Evolutionary conservation across 805 yeast genomes (phyloP).

Genomic region (Pichia rugopelliculosa): DNA sequence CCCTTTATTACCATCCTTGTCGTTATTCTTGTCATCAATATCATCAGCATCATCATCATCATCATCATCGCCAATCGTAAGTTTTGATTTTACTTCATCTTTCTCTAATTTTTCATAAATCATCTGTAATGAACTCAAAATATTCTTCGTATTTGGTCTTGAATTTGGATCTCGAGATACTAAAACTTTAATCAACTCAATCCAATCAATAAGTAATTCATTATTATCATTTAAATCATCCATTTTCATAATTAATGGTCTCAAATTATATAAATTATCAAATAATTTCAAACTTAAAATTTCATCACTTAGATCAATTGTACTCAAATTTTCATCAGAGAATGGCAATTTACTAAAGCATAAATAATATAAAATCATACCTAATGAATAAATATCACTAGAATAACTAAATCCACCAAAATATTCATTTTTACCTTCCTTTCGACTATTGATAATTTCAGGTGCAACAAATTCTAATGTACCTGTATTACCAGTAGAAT

Average conservation of each 20-base stretch:
- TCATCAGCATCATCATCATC: conserved; percentile 9
- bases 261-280: conserved; percentile 14
- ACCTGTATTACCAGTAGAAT: conserved; percentile 75
- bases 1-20: not conserved
- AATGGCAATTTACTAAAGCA: conserved; percentile 71
- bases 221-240: not conserved
- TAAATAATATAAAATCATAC: conserved; percentile 71
- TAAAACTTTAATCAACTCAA: conserved; percentile 22
- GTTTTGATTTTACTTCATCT: not conserved
- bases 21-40: not conserved
- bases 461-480: conserved; percentile 88
- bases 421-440: conserved; percentile 19
- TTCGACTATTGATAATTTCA: conserved; percentile 44
- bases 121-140: conserved; percentile 24
- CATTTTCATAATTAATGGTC: conserved; percentile 3
- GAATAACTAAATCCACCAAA: conserved; percentile 56
- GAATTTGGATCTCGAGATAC: conserved; percentile 24
- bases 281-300: conserved; percentile 20
- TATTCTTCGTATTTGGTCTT: conserved; percentile 39
- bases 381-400: conserved; percentile 77
- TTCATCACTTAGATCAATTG: conserved; percentile 19
- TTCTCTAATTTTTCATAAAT: conserved; percentile 9
- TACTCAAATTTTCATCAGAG: conserved; percentile 17
- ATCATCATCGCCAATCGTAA: not conserved
- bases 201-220: conserved; percentile 33